Base-by-base conservation (phyloP, 2,329 filamentous ascomycete species). In the Alternaria atra region DNA sequence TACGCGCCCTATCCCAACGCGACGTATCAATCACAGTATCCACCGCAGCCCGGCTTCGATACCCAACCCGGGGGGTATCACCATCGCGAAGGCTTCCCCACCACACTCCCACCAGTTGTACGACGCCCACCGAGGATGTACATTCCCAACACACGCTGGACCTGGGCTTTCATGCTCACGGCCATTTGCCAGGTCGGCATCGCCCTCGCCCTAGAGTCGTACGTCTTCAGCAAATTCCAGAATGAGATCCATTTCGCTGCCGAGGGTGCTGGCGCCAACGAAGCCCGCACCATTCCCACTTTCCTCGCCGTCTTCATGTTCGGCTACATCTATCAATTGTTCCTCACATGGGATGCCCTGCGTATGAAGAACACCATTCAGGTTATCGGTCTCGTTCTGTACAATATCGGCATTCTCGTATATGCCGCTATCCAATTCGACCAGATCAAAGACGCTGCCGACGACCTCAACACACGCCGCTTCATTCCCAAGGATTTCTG, bases 321-420 rank as follows among this genome's bases (percentile, higher is more conserved):
- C 79, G 95, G 93, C 63, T 98, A 97, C 81, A 80, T 99, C 59
- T 99, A 98, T 81, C 90, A 97, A 76, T 82, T 98, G 32, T 83
- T 96, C 29, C 84, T 99, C 54, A 91, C 95, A 12, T 98, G 93
- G 86, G 95, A 99, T 83, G 95, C 94, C 15, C 84, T 99, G 60
- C 90, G 93, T 65, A 85, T 94, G 76, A 97, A 97, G 80, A 99
- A 99, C 82, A 99, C 95, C 10, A 99, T 99, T 84, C 95, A 99
- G 80, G 86, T 98, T 77, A 98, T 99, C 70, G 95, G 95, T 44
- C 86, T 99, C 30, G 97, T 94, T 81, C 83, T 96, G 59, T 95
- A 95, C 82, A 98, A 99, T 80, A 80, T 95, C 32, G 94, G 93
- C 40, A 88, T 99, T 69, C 86, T 98, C 74, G 89, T 98, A 65